Base-by-base conservation (phyloP, 148 eudicot species). In the Tetragonia tetragonoides region DNA sequence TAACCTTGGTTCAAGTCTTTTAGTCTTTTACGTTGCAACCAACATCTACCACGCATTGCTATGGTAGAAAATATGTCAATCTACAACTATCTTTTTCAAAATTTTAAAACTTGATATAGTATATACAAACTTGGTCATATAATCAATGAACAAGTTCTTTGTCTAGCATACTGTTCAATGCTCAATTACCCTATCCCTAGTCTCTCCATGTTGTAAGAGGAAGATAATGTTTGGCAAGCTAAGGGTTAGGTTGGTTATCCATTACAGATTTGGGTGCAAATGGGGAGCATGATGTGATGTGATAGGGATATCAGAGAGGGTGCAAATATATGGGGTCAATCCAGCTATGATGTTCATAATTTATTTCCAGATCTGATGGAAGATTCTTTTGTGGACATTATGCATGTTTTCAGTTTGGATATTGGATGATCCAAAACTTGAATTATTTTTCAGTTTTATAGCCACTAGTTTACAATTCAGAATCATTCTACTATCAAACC, bases 381-480 rank as follows among this genome's bases (percentile, higher is more conserved):
- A 78, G 78, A 78, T 82, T 82, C 84, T 56, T 75, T 56, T 75
- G 53, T 74, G 81, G 82, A 82, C 79, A 78, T 71, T 70, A 77
- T 81, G 53, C 68, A 76, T 81, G 72, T 71, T 64, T 77, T 81
- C 16, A 20, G 49, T 56, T 47, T 65, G 64, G 72, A 37, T 73
- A 40, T 4, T 70, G 74, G 59, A 24, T 77, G 75, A 24, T 14
- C 75, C 61, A 14, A 61, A 23, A 8, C 3, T 37, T 68, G n/a
- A 67, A 70, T 67, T 69, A 70, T 77, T 78, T 49, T 51, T 66
- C 40, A 72, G 24, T 62, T 78, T 78, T 71, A 49, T 70, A 71
- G 81, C 80, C 80, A 77, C 68, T 77, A 67, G 12, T 67, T 68
- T 72, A 67, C n/a, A 54, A 23, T n/a, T 66, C 63, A 68, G 40